Evolutionary conservation across 2,329 filamentous ascomycete species (phyloP).

Genomic region (Penicillium sp.): DNA sequence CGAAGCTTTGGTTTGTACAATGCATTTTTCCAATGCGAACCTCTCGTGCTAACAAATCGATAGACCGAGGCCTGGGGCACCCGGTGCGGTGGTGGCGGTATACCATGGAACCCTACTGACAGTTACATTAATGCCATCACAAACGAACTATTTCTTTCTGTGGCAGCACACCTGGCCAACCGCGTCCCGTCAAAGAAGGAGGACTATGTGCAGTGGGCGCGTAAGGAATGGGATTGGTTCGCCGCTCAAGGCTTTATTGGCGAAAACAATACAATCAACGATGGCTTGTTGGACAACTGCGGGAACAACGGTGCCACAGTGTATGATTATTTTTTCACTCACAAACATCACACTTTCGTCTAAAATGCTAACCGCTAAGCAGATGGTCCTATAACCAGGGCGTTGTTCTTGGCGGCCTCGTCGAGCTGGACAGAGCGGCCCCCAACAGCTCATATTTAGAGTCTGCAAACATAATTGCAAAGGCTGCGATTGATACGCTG

Average conservation of each 20-base stretch:
- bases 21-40: not conserved
- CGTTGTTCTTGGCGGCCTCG: conserved; percentile 62
- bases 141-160: conserved; percentile 61
- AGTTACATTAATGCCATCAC: conserved; percentile 59
- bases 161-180: conserved; percentile 61
- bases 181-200: conserved; percentile 42
- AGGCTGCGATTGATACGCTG: conserved; percentile 55
- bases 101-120: conserved; percentile 54
- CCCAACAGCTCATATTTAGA: conserved; percentile 48
- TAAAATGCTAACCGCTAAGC: not conserved
- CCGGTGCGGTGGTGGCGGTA: conserved; percentile 49
- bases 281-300: conserved; percentile 57
- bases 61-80: conserved; percentile 47
- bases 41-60: not conserved
- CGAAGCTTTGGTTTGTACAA: conserved; percentile 43
- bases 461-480: conserved; percentile 55
- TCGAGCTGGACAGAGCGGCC: conserved; percentile 55
- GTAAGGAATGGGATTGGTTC: conserved; percentile 59
- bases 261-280: conserved; percentile 55
- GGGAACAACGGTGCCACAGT: conserved; percentile 49
- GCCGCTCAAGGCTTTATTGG: conserved; percentile 53
- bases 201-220: conserved; percentile 52
- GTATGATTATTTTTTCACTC: no score
- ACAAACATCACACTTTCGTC: not conserved
- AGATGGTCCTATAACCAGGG: conserved; percentile 65